Base-by-base conservation (phyloP, 2,329 filamentous ascomycete genomes). In the Fusarium temperatum region DNA sequence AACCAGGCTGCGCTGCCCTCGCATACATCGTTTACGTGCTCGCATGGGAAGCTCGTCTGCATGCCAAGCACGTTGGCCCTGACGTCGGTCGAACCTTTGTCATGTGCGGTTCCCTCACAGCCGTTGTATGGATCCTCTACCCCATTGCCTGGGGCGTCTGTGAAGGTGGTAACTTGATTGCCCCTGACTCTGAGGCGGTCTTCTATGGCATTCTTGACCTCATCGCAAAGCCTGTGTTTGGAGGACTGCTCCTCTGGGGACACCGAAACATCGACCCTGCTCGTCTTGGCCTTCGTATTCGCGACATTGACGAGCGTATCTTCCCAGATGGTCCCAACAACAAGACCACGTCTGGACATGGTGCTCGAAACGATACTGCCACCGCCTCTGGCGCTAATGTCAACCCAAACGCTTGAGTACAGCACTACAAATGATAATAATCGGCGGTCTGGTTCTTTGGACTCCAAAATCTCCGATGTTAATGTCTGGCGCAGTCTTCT, bases 141-240 rank as follows among this genome's bases (percentile, higher is more conserved):
- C 86, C 87, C 12, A 84, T 90, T 41, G 87, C 86, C 22, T 89
- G 83, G 75, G 88, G 85, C 38, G 75, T 89, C 14, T 82, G 81
- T 6, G 88, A 90, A 73, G 88, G 87, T 42, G 86, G 86, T 36
- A 88, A 89, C 78, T 70, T 78, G 57, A 86, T 89, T 57, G 81
- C 90, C 5, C 88, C 90, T 0, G 91, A 93, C 77, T 89, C 88
- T 0, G 91, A 93, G 78, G 89, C 90, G 17, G 82, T 92, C 66
- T 92, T 93, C 79, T 94, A 93, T 77, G 90, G 91, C 47, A 82
- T 93, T 7, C 84, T 94, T 1, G 91, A 93, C 68, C 80, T 93
- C 10, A 68, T 92, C 7, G 87, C 91, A 12, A 93, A 93, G 82
- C 89, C 90, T 1, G 84, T 88, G 14, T 93, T 93, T 72, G 89